Evolutionary conservation across 805 yeast species (phyloP), one percentile per base, ranked within the genome.

Genomic region (Metschnikowia lachancei): DNA sequence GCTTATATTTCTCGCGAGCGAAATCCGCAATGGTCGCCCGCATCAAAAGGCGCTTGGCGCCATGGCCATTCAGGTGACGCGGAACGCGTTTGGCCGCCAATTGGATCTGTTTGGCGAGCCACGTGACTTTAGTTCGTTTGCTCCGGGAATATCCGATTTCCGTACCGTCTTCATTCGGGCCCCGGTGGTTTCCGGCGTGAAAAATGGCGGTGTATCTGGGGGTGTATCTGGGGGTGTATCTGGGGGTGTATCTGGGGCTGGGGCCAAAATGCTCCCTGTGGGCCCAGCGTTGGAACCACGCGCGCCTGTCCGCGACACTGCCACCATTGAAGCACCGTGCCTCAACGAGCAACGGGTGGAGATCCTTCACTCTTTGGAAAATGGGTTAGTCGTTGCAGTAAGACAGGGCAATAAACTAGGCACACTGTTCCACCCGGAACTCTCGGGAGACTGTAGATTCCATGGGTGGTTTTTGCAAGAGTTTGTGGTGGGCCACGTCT

Each of bases 71-170:
- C 69, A 72, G 29, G 87, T 85, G 18, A 74, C 75, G 40, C 67
- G 95, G 45, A 87, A 87, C 60, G 89, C 89, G 1, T 87, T 85
- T 65, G 95, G 95, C 1, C 67, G 94, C 53, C 94, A 87, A 59
- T 58, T 82, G 29, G 85, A 84, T 51, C 82, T 87, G 13, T 87
- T 87, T 55, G 75, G 70, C 13, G 62, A 67, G 33, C 55, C 56
- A 0, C 65, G 83, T 49, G 78, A 78, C 52, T 71, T 70, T 47
- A 58, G 67, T 16, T 32, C 53, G n/a, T 70, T 77, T 52, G 73
- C 77, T n/a, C 68, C 69, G 2, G 72, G 66, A 1, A 62, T 73
- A 8, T 53, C 10, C 55, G 53, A 59, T n/a, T 75, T 76, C 50
- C 72, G 69, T 2, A 68, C 79, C 16, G 68, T 83, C 0, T 87